Evolutionary conservation across 352 stramenopile species (phyloP).

Genomic region (Globisporangium mamillatum): DNA sequence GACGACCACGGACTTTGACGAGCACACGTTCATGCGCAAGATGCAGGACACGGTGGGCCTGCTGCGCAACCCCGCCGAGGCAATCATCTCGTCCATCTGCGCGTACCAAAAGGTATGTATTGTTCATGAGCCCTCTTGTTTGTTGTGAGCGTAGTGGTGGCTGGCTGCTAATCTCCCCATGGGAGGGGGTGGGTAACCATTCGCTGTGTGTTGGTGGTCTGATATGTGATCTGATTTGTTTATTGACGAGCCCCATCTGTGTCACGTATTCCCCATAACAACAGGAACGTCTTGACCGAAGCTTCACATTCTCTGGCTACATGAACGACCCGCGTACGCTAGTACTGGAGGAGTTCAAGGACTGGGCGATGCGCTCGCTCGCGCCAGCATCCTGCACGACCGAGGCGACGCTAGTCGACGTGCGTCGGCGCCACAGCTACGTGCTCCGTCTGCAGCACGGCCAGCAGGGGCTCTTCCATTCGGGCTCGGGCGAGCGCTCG

Average conservation of each 20-base stretch:
- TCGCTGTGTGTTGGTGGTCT: not conserved
- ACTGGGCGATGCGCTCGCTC: slow-evolving; percentile 81
- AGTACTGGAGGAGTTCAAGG: slow-evolving; percentile 84
- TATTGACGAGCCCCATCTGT: not conserved
- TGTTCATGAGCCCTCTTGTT: not conserved
- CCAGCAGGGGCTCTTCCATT: slow-evolving; percentile 80
- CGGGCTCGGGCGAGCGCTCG: slow-evolving; percentile 67
- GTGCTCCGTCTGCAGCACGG: slow-evolving; percentile 75
- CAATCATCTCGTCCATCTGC: slow-evolving; percentile 85
- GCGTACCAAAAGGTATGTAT: slow-evolving; percentile 63
- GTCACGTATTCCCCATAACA: not conserved
- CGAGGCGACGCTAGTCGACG: slow-evolving; percentile 73
- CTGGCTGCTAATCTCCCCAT: not conserved
- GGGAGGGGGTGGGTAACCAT: not conserved
- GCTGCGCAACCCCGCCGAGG: slow-evolving; percentile 74
- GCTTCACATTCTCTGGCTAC: slow-evolving; percentile 76
- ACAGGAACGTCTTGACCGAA: slow-evolving; percentile 68
- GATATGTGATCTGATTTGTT: slow-evolving; percentile 1
- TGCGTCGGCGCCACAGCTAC: slow-evolving; percentile 72
- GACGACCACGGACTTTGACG: slow-evolving; percentile 77
- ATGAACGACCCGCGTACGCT: slow-evolving; percentile 80
- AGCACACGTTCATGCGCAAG: slow-evolving; percentile 87
- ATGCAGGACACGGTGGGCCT: slow-evolving; percentile 84
- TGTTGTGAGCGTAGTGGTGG: not conserved
- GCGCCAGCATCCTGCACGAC: slow-evolving; percentile 72